phyloP scores from a whole-genome alignment of 2,329 filamentous ascomycete genomes.

The Ilyonectria robusta region DNA sequence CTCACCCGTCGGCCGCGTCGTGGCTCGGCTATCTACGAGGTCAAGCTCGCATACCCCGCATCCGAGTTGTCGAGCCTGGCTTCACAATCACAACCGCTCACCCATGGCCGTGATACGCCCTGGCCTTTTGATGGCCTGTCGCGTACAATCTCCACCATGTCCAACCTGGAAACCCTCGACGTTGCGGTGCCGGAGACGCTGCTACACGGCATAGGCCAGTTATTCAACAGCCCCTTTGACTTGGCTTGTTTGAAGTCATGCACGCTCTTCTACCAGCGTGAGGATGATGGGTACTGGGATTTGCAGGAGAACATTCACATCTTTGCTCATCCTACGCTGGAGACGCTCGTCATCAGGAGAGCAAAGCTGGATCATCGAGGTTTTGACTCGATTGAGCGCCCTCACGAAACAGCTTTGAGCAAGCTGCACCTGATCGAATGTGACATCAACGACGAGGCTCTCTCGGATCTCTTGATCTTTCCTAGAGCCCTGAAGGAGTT shows the following conservation, averaged over 20 bases:
- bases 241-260: slow-evolving; percentile 63
- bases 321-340: slow-evolving; percentile 64
- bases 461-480: slow-evolving; percentile 57
- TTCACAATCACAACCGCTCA: slow-evolving; percentile 52
- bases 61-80: slow-evolving; percentile 60
- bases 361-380: slow-evolving; percentile 63
- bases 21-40: slow-evolving; percentile 62
- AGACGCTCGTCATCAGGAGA: slow-evolving; percentile 60
- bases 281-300: slow-evolving; percentile 63
- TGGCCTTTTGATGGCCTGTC: slow-evolving; percentile 56
- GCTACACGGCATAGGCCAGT: slow-evolving; percentile 61
- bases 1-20: slow-evolving; percentile 61
- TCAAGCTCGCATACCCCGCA: slow-evolving; percentile 61
- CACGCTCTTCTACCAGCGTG: slow-evolving; percentile 62
- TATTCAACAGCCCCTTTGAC: slow-evolving; percentile 67
- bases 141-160: slow-evolving; percentile 64
- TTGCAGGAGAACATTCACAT: slow-evolving; percentile 67
- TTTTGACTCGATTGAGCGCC: slow-evolving; percentile 63
- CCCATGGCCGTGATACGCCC: slow-evolving; percentile 7
- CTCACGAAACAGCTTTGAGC: slow-evolving; percentile 61
- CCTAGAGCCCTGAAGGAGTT: slow-evolving; percentile 62
- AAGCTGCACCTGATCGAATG: slow-evolving; percentile 63
- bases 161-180: slow-evolving; percentile 63
- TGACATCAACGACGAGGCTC: slow-evolving; percentile 62
- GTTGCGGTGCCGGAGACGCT: slow-evolving; percentile 61